These are phyloP conservation scores for Ogataea nakhonphanomensis DNA, from an alignment of 805 yeast genomes.

Conservation along the genomic window DNA sequence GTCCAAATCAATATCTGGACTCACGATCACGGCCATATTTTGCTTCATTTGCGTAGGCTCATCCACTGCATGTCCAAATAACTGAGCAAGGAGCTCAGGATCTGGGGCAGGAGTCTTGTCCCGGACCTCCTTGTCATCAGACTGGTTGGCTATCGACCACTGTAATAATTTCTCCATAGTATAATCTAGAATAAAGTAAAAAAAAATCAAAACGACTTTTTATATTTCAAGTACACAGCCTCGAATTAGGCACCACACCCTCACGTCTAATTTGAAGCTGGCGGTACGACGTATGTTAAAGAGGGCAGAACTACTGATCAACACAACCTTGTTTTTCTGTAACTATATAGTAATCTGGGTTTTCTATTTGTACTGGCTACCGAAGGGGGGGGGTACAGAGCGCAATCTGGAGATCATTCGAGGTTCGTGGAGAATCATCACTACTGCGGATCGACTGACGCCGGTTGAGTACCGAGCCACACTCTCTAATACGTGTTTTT, in stretches of 20 bases:
- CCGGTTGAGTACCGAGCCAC: not conserved
- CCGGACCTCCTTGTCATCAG: slow-evolving; percentile 67
- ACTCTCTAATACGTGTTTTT: not conserved
- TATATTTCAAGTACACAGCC: not conserved
- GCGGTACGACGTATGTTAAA: too few species aligned
- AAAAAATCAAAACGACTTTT: not conserved
- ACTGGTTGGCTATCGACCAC: slow-evolving; percentile 84
- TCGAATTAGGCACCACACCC: not conserved
- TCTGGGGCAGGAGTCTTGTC: slow-evolving; percentile 67
- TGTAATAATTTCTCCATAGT: slow-evolving; percentile 84
- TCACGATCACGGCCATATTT: slow-evolving; percentile 56
- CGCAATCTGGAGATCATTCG: not conserved
- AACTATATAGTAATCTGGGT: too few species aligned
- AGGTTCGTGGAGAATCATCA: not conserved
- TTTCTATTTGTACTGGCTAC: too few species aligned
- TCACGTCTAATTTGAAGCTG: too few species aligned
- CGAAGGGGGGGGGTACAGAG: not conserved
- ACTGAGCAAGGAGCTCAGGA: slow-evolving; percentile 71
- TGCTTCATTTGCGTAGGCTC: slow-evolving; percentile 87
- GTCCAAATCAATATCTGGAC: slow-evolving; percentile 58
- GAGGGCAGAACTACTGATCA: too few species aligned
- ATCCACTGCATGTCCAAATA: slow-evolving; percentile 74
- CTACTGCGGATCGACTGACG: not conserved
- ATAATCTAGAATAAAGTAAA: slow-evolving; percentile 7
- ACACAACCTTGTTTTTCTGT: too few species aligned